Base-by-base conservation (phyloP, 2,329 filamentous ascomycete genomes). In the Moelleriella libera region DNA sequence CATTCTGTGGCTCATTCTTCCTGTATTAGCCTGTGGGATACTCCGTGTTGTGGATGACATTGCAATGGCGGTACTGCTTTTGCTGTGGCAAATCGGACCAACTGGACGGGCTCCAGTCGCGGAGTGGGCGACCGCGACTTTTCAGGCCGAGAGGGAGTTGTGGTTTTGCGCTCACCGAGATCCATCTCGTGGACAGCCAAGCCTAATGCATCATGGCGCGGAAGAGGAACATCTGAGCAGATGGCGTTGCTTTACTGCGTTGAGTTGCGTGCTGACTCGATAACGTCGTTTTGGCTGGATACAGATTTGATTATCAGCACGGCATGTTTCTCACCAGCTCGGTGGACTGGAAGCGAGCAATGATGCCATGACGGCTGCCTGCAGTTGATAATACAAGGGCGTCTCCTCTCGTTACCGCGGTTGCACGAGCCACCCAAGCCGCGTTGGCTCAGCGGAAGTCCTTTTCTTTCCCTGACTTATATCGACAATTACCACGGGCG, bases 361-460 rank as follows among this genome's bases (percentile, higher is more conserved):
- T 37, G 32, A 37, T 37, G 30, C 44, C 30, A 45, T 31, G 40
- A 40, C 47, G 28, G 34, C 34, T 29, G 14, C 34, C 28, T 45
- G 37, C 43, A 46, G 41, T 34, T 34, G 39, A 31, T 7, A 43
- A 21, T 21, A 30, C 30, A 28, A 32, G 41, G n/a, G 29, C 32
- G n/a, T 37, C 41, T 40, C 28, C 21, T 48, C n/a, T 32, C 44
- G 44, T 39, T 8, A 37, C 32, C 34, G 47, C 32, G 41, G 44
- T 48, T 43, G 30, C 44, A 48, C 44, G 14, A 40, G 47, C 44
- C 44, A 43, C 45, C 14, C 28, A 37, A 12, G 8, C 32, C 32
- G 32, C 32, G 32, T 12, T 37, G 32, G 32, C 32, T 37, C 32
- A 12, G 12, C 32, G 32, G 32, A 37, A 9, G 32, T 12, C 32